Base-by-base conservation (phyloP, 108 stramenopile genomes). In the Skeletonema grethae region DNA sequence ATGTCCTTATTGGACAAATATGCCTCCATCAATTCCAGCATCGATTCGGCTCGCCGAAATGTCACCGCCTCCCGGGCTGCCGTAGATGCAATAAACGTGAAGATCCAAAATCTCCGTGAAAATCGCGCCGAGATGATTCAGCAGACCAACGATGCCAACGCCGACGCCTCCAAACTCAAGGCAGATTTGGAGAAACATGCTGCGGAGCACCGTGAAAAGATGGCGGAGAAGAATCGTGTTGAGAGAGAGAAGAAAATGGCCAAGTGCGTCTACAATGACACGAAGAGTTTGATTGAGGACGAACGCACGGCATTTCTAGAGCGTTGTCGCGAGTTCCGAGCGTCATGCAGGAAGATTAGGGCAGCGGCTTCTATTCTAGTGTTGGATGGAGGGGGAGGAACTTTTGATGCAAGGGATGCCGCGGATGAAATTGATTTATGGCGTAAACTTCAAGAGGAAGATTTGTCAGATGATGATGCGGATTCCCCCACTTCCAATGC, bases 1-100 rank as follows among this genome's bases (percentile, higher is more conserved):
- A 75, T 82, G 80, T 82, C 80, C 65, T 64, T 82, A 32, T 63
- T 82, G 35, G 80, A 82, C 65, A 82, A 82, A 63, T 82, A 82
- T 60, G 70, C 80, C 11, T 41, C 69, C 45, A 82, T 82, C 60
- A 82, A 82, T 56, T 29, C 71, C 7, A 67, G 69, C 70, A 82
- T 82, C 61, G 80, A 82, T 46, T 70, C 75, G 9, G 70, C 80
- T 0, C 69, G 80, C 18, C 63, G 69, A 4, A 69, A 61, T 24
- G 74, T 72, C 64, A 46, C 69, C 48, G 45, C 63, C 16, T 24
- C 73, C 24, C 80, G 73, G 22, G 41, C 73, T 22, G 7, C 12
- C 2, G 46, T 75, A 46, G 80, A 81, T 61, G 38, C 57, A 7
- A 66, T 43, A 28, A 61, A 74, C 28, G 30, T 24, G n/a, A 46